Evolutionary conservation across 768 basidiomycete species (phyloP).

Genomic region (Panellus pusillus): DNA sequence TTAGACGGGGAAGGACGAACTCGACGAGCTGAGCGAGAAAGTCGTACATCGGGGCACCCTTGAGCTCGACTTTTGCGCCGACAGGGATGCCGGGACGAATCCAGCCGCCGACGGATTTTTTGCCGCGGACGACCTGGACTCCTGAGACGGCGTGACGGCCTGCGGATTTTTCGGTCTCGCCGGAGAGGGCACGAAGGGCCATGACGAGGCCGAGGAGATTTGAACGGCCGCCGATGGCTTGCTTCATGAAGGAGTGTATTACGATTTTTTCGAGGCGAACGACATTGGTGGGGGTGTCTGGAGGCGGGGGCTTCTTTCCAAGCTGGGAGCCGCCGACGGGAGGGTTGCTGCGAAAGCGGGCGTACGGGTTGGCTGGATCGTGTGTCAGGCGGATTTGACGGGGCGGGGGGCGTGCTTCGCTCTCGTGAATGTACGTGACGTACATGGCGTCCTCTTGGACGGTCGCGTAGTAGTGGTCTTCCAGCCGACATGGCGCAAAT

Average conservation of each 20-base stretch:
- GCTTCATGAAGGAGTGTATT: constrained; percentile 85
- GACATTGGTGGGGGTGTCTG: constrained; percentile 66
- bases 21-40: constrained; percentile 87
- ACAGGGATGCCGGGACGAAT: constrained; percentile 78
- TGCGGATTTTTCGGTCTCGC: constrained; percentile 74
- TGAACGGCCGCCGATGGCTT: constrained; percentile 67
- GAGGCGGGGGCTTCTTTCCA: constrained; percentile 66
- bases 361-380: constrained; percentile 81
- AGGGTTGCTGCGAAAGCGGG: constrained; percentile 73
- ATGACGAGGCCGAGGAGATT: constrained; percentile 83
- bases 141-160: constrained; percentile 71
- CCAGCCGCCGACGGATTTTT: constrained; percentile 78
- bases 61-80: constrained; percentile 88
- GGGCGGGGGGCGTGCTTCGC: constrained; percentile 49
- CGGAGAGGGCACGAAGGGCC: constrained; percentile 84
- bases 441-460: constrained; percentile 91
- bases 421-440: constrained; percentile 85
- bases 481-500: constrained; percentile 69
- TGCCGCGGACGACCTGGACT: constrained; percentile 73
- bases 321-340: constrained; percentile 71
- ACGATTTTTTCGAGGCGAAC: constrained; percentile 80
- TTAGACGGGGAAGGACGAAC: constrained; percentile 91
- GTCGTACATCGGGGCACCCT: constrained; percentile 92
- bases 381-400: constrained; percentile 65
- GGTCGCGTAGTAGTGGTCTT: constrained; percentile 81